Evolutionary conservation across 805 yeast genomes (phyloP).

Genomic region (Sugiyamaella americana): DNA sequence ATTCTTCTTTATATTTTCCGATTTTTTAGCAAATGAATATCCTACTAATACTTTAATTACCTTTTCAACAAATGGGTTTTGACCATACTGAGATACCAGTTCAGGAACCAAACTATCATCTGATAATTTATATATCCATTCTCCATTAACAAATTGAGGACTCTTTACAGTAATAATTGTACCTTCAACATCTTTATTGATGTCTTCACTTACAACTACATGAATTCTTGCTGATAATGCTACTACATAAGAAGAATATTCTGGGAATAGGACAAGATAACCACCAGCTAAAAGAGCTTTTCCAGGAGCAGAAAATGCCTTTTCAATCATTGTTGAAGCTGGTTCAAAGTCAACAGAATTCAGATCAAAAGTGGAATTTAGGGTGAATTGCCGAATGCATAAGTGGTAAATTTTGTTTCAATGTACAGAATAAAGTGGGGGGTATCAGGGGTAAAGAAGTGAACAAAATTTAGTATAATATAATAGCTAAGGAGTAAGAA

Average conservation of each 20-base stretch:
- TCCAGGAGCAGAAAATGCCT: constrained; percentile 88
- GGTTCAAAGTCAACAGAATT: neutral
- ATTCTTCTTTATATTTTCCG: constrained; percentile 28
- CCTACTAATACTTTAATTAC: constrained; percentile 50
- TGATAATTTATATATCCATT: constrained; percentile 49
- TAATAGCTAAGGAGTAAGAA: too few relatives aligned
- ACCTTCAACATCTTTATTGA: neutral
- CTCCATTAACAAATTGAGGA: constrained; percentile 68
- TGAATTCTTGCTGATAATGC: constrained; percentile 91
- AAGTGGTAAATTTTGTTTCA: too few relatives aligned
- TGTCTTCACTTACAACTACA: constrained; percentile 42
- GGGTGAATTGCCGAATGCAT: too few relatives aligned
- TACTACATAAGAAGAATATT: constrained; percentile 68
- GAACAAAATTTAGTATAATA: too few relatives aligned
- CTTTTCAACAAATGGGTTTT: constrained; percentile 72
- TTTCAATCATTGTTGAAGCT: neutral
- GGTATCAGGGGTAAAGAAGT: too few relatives aligned
- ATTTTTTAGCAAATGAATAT: constrained; percentile 37
- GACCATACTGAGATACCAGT: constrained; percentile 14
- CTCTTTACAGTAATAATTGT: constrained; percentile 49
- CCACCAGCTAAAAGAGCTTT: constrained; percentile 95
- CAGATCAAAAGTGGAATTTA: too few relatives aligned
- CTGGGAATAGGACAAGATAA: constrained; percentile 78
- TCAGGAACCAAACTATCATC: constrained; percentile 1
- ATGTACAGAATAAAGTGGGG: too few relatives aligned